Evolutionary conservation across 768 basidiomycete species (phyloP).

Genomic region (Tubosaeta sp.): DNA sequence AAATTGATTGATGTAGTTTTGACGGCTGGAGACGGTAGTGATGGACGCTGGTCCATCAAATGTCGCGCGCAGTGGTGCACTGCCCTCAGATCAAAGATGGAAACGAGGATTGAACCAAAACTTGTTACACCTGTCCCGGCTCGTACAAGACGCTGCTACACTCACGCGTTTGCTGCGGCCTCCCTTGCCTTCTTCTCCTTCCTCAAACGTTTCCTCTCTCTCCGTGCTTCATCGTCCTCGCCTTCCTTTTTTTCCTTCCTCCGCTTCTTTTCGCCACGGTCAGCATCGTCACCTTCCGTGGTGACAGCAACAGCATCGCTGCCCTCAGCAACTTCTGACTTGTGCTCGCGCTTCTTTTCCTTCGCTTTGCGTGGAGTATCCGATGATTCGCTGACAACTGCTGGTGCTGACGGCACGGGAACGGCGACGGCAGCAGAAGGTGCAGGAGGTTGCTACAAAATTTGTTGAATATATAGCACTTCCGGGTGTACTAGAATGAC

Average conservation of each 20-base stretch:
- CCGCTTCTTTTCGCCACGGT: slow-evolving; percentile 52
- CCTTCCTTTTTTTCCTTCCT: slow-evolving; percentile 44
- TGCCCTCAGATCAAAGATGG: slow-evolving; percentile 13
- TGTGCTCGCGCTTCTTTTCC: slow-evolving; percentile 86
- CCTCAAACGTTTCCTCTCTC: slow-evolving; percentile 60
- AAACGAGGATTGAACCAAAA: not conserved
- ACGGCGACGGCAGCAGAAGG: slow-evolving; percentile 23
- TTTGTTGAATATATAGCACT: slow-evolving; percentile 5
- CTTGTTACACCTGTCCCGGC: not conserved
- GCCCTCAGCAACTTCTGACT: slow-evolving; percentile 51
- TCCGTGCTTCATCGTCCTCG: slow-evolving; percentile 55
- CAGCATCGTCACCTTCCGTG: slow-evolving; percentile 41
- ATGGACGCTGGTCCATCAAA: slow-evolving; percentile 6
- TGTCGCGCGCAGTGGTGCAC: slow-evolving; percentile 1
- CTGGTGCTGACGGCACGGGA: slow-evolving; percentile 25
- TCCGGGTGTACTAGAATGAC: not conserved
- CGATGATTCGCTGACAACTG: slow-evolving; percentile 30
- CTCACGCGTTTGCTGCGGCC: slow-evolving; percentile 30
- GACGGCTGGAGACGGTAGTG: slow-evolving; percentile 3
- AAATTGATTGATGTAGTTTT: slow-evolving; percentile 10
- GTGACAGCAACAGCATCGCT: slow-evolving; percentile 37
- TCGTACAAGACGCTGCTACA: not conserved
- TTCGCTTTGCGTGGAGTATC: slow-evolving; percentile 44
- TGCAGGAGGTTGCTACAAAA: slow-evolving; percentile 37
- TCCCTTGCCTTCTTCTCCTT: slow-evolving; percentile 63